Conservation (phyloP, 148 eudicot genomes). For the Fagopyrum homotropicum region DNA sequence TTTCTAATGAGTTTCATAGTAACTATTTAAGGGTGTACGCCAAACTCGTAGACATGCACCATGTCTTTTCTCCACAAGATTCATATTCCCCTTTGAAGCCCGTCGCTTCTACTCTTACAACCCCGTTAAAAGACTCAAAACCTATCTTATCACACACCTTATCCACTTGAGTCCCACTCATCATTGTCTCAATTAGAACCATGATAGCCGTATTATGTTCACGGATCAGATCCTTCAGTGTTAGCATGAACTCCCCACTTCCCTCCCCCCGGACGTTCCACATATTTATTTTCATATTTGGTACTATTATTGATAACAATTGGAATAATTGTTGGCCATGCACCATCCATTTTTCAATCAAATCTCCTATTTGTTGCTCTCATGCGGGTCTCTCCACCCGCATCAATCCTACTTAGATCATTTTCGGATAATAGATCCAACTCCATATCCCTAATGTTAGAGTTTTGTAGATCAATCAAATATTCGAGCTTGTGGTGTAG, state of each 20-base stretch:
- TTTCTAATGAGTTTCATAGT: too few species aligned
- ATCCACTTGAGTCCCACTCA: not conserved
- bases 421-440: not conserved
- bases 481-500: not conserved
- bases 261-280: not conserved
- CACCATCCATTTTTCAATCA: not conserved
- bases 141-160: not conserved
- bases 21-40: too few species aligned
- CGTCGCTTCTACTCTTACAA: not conserved
- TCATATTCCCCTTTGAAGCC: not conserved
- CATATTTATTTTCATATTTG: not conserved
- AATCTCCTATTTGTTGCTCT: not conserved
- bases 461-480: not conserved
- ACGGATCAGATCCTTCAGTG: not conserved
- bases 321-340: not conserved
- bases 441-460: not conserved
- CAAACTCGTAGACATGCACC: not conserved
- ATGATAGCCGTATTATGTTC: not conserved
- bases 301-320: not conserved
- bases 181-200: not conserved
- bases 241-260: not conserved
- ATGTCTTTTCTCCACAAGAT: not conserved
- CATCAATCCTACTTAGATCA: not conserved
- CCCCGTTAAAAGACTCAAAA: not conserved
- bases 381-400: not conserved